phyloP scores from a whole-genome alignment of 225 moss, liverwort and hornwort species.

The Pseudoscleropodium purum region DNA sequence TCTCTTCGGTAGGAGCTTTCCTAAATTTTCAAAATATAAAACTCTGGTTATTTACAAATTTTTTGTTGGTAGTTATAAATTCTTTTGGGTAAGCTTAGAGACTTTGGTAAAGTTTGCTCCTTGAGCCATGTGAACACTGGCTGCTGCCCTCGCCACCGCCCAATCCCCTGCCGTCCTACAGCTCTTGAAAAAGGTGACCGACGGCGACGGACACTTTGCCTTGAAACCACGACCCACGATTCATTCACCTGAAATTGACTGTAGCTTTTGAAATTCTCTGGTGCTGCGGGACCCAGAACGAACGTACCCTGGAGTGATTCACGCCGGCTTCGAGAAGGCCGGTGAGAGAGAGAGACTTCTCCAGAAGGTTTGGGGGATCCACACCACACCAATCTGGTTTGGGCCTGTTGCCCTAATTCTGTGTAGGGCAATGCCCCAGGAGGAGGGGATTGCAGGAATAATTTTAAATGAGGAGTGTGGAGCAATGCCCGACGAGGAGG shows the following conservation, averaged over 20 bases:
- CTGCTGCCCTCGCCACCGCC: neutral
- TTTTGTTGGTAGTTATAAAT: neutral
- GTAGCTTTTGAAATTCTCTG: no score
- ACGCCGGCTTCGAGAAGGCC: neutral
- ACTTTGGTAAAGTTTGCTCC: neutral
- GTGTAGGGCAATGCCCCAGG: neutral
- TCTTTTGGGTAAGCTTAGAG: neutral
- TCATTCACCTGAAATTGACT: neutral
- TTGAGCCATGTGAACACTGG: neutral
- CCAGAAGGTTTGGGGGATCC: neutral
- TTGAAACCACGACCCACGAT: neutral
- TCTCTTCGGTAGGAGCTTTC: neutral
- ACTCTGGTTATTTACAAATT: no score
- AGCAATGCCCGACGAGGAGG: no score
- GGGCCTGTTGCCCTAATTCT: neutral
- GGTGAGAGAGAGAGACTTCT: neutral
- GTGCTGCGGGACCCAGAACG: neutral
- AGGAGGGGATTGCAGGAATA: no score
- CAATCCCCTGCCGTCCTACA: neutral
- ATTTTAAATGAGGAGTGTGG: no score
- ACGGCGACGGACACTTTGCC: neutral
- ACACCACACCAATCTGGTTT: neutral
- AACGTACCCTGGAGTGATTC: neutral
- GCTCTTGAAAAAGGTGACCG: neutral
- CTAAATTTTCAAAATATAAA: neutral